Evolutionary conservation across 768 basidiomycete genomes (phyloP), one percentile per base, ranked within the genome.

Genomic region (Mycena latifolia): DNA sequence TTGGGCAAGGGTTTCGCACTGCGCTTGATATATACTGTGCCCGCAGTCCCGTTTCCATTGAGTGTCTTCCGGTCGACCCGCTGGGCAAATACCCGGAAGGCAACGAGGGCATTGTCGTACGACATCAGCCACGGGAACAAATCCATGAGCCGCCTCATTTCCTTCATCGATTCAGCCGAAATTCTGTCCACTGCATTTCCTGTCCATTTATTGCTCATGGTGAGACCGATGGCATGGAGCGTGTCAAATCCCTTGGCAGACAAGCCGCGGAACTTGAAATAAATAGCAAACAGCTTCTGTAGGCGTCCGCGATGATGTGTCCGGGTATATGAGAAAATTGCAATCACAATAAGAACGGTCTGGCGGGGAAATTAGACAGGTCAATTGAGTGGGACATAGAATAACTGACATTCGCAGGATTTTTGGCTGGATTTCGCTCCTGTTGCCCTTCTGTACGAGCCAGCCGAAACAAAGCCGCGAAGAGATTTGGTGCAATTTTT

Each of bases 41-140:
- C 77, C 0, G 76, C 78, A 0, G 75, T 79, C 0, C 80, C 80
- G 67, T 61, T 78, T 15, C 74, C 55, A 12, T 45, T 18, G 8
- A 22, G 25, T 5, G 27, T 28, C 18, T 27, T 29, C n/a, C 43
- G n/a, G 11, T 46, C 39, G 15, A 43, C n/a, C 77, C 75, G 66
- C 47, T 83, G 82, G 0, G 80, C 77, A 63, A 77, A 82, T 7
- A 77, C 74, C n/a, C 69, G 69, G 63, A 82, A 78, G 0, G 77
- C 71, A 9, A 81, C 67, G 27, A 37, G 31, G 25, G 27, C 47
- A 18, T 59, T 59, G 35, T 59, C 58, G 37, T 59, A 59, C 11
- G 47, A 50, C 47, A 59, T 28, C 10, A 59, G 35, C 47, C 58
- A 59, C 15, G 58, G 58, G 28, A 41, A 59, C 3, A 9, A 15